These are phyloP conservation scores for Forsythia suspensa DNA, from an alignment of 257 asterid species.

Conservation along the genomic window DNA sequence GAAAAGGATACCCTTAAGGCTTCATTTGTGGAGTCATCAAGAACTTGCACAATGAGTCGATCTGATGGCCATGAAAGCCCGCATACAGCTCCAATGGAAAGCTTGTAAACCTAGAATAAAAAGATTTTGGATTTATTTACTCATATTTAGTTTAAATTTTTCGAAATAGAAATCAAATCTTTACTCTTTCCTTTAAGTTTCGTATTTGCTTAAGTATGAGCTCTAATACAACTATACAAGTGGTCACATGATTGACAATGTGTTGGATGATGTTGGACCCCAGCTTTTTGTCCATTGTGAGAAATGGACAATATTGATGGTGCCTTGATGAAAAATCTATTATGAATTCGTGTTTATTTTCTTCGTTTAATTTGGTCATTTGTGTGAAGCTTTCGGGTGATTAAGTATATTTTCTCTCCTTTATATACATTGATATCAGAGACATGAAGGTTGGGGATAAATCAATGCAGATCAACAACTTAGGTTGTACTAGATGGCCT, in stretches of 20 bases:
- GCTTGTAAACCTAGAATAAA: slow-evolving; percentile 17
- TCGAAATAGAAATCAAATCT: background rate
- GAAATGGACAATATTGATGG: background rate
- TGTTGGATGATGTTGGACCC: background rate
- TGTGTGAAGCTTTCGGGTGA: background rate
- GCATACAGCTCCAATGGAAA: slow-evolving; percentile 22
- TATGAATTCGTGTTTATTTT: background rate
- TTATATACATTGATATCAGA: background rate
- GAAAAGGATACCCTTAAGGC: slow-evolving; percentile 18
- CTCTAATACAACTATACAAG: background rate
- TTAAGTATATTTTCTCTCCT: background rate
- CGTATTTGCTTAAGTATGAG: background rate
- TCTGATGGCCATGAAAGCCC: slow-evolving; percentile 23
- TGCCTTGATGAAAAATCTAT: background rate
- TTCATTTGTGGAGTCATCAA: slow-evolving; percentile 22
- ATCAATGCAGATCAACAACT: background rate
- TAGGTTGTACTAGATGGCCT: background rate
- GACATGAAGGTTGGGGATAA: background rate
- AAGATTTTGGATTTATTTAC: background rate
- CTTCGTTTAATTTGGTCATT: background rate
- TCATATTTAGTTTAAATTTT: background rate
- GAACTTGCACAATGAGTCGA: slow-evolving; percentile 22
- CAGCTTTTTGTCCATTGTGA: background rate
- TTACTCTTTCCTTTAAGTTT: background rate
- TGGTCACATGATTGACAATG: background rate